phyloP scores from a whole-genome alignment of 208 protist species.

The Porcisia deanei region DNA sequence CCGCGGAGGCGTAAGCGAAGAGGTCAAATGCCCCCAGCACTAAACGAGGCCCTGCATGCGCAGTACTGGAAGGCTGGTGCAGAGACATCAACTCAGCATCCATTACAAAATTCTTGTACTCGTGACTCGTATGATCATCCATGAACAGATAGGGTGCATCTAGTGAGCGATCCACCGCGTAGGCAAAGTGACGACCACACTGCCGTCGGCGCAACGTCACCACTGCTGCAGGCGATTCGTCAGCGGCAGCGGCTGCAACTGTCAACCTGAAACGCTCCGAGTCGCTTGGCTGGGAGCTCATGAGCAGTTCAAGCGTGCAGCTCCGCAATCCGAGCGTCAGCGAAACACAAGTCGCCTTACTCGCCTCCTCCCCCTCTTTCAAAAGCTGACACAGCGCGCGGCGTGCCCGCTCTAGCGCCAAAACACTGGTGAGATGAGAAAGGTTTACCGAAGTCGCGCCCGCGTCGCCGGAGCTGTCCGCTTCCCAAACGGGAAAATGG shows the following conservation, averaged over 20 bases:
- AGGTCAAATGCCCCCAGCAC: slow-evolving; percentile 65
- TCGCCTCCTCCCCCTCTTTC: neutral
- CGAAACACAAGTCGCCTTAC: neutral
- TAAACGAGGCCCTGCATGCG: slow-evolving; percentile 1
- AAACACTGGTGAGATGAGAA: slow-evolving; percentile 10
- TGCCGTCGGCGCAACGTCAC: slow-evolving; percentile 9
- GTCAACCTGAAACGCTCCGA: slow-evolving; percentile 11
- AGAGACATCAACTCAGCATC: slow-evolving; percentile 70
- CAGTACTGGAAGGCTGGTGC: neutral
- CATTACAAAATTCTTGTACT: slow-evolving; percentile 39
- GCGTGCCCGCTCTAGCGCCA: slow-evolving; percentile 24
- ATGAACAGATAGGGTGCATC: slow-evolving; percentile 53
- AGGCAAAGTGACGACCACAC: slow-evolving; percentile 31
- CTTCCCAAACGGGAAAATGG: slow-evolving; percentile 50
- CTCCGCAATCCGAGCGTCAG: neutral
- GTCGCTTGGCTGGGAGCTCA: neutral
- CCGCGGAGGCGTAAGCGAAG: slow-evolving; percentile 30
- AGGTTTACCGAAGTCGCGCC: neutral
- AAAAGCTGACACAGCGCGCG: neutral
- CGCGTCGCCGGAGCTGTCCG: neutral
- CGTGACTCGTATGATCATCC: slow-evolving; percentile 24
- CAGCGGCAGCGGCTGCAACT: neutral
- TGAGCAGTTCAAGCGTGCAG: neutral
- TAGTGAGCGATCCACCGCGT: slow-evolving; percentile 64
- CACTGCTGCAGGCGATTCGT: no score